phyloP scores from a whole-genome alignment of 2,329 filamentous ascomycete genomes.

The Colletotrichum zoysiae region DNA sequence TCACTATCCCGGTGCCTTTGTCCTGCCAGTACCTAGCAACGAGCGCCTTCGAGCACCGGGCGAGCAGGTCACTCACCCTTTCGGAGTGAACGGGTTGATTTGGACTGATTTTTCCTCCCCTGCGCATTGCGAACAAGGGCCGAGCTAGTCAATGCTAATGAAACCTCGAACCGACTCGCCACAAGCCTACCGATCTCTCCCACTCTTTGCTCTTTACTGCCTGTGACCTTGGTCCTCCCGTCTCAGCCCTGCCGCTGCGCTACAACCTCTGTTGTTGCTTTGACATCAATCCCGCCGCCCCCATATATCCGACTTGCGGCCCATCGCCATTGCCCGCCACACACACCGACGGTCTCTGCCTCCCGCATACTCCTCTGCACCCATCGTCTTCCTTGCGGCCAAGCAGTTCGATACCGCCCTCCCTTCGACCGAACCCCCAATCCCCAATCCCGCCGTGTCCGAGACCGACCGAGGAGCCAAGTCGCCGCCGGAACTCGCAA shows the following conservation, averaged over 20 bases:
- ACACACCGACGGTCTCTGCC: conserved; percentile 8
- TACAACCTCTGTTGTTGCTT: conserved; percentile 22
- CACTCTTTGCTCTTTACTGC: conserved; percentile 2
- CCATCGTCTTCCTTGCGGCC: neutral
- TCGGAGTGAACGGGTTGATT: neutral
- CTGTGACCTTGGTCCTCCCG: conserved; percentile 1
- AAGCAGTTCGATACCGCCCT: neutral
- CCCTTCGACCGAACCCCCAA: neutral
- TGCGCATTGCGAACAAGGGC: conserved; percentile 36
- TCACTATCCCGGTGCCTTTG: conserved; percentile 21
- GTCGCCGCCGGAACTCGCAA: conserved; percentile 44
- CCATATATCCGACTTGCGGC: conserved; percentile 29
- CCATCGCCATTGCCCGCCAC: conserved; percentile 2
- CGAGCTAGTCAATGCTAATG: conserved; percentile 38
- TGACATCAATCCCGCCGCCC: conserved; percentile 27
- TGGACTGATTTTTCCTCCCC: conserved; percentile 4
- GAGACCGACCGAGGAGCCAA: conserved; percentile 10
- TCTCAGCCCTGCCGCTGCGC: conserved; percentile 38
- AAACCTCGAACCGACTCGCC: conserved; percentile 41
- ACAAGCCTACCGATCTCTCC: conserved; percentile 24
- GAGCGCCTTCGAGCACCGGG: neutral
- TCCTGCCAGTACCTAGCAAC: conserved; percentile 9
- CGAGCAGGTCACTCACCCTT: conserved; percentile 10
- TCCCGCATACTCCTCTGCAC: neutral
- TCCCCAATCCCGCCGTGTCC: conserved; percentile 6